Base-by-base conservation (phyloP, 768 basidiomycete genomes). In the Collybia sordida region DNA sequence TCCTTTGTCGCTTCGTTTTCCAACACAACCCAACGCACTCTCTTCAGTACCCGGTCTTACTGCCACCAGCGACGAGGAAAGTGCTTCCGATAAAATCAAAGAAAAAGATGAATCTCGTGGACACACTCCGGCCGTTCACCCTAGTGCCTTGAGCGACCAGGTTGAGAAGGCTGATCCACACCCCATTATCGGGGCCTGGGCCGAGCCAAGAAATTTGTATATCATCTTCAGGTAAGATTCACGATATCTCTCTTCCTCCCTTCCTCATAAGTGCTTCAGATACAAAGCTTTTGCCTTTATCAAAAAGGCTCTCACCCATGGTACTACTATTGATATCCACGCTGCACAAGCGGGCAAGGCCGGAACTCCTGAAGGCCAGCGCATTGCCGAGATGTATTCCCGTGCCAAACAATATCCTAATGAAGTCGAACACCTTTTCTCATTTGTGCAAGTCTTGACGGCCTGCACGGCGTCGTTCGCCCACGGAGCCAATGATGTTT, bases 381-480 rank as follows among this genome's bases (percentile, higher is more conserved):
- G 56, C 19, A 55, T 63, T 35, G 52, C 52, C 18, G 61, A 57
- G 12, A 55, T 62, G 24, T 61, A 63, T 46, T 23, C 42, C 12
- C 54, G 59, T 31, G 62, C 58, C 3, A 42, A 43, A 6, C 62
- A 63, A 39, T 65, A 63, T 43, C 59, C 60, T 37, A 65, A 65
- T 49, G 59, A 63, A 36, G 63, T 61, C 27, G 64, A 65, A 54
- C 64, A 65, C 37, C 49, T 65, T n/a, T 65, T 59, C 56, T 59
- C 57, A 18, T 65, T 65, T 58, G 52, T 65, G 23, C 64, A 65
- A 57, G 62, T 65, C 24, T 54, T 65, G 53, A 65, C 62, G 22
- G 64, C 64, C 19, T 65, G 64, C 41, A 59, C 59, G 17, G 62
- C 64, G 39, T 63, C 62, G 21, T 65, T 65, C 46, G 62, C 64